Conservation (phyloP, 768 basidiomycete genomes). For the Rhodocollybia butyracea region DNA sequence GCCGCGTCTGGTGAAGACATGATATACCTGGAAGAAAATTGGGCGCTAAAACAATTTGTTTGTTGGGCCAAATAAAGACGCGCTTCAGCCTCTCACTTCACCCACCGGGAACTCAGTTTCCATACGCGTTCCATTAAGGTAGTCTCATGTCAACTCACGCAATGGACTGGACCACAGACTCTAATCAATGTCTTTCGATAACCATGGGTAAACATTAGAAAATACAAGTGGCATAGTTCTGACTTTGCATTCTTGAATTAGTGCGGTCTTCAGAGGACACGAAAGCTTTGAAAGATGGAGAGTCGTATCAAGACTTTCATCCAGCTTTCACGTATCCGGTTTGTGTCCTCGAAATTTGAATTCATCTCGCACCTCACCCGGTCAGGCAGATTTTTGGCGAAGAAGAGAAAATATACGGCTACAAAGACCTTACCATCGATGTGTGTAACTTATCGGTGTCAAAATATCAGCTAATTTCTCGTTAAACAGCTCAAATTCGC, state of each 20-base stretch:
- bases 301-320: conserved; percentile 66
- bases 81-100: background rate
- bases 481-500: conserved; percentile 69
- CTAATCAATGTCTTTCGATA: conserved; percentile 8
- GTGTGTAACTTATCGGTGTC: conserved; percentile 38
- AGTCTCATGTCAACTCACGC: background rate
- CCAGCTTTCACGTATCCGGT: conserved; percentile 95
- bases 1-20: background rate
- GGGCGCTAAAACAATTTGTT: background rate
- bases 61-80: background rate
- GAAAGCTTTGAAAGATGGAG: conserved; percentile 49
- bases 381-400: conserved; percentile 82
- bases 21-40: background rate
- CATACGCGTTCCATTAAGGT: background rate
- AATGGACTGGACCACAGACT: conserved; percentile 11
- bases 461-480: background rate
- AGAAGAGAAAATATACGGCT: conserved; percentile 95
- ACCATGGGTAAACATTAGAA: background rate
- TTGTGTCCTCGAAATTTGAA: conserved; percentile 20
- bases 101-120: background rate
- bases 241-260: conserved; percentile 24
- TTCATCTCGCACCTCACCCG: background rate
- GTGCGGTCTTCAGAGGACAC: conserved; percentile 72
- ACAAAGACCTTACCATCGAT: conserved; percentile 78
- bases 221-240: background rate